These are phyloP conservation scores for Exserohilum rostratum DNA, from an alignment of 2,329 filamentous ascomycete species.

Conservation along the genomic window DNA sequence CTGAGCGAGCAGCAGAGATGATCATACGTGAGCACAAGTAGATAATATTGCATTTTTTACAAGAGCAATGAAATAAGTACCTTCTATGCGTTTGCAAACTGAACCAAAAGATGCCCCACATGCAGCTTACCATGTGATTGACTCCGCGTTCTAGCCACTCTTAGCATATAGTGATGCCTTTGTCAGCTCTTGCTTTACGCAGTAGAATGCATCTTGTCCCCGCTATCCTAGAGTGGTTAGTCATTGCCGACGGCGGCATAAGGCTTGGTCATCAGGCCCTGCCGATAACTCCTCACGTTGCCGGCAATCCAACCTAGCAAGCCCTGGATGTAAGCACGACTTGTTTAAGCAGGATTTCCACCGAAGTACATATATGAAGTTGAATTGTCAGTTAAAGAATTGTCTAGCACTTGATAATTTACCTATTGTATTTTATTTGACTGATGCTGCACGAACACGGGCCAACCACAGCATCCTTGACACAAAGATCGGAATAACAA, in stretches of 20 bases:
- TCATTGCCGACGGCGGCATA: conserved; percentile 1
- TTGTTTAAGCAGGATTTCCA: too few species aligned
- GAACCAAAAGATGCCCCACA: background rate
- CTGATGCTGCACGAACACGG: background rate
- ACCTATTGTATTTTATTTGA: too few species aligned
- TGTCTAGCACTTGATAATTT: too few species aligned
- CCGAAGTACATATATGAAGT: too few species aligned
- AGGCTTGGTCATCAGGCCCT: background rate
- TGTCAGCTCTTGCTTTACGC: background rate
- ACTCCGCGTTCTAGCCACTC: background rate
- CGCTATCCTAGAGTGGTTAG: background rate
- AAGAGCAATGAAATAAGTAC: background rate
- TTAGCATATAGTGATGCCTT: background rate
- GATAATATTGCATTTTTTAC: background rate
- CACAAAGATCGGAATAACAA: background rate
- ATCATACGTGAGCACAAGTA: conserved; percentile 16
- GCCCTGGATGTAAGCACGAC: background rate
- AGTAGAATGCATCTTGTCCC: background rate
- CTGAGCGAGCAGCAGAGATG: conserved; percentile 34
- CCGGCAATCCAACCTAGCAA: background rate
- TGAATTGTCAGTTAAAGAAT: too few species aligned
- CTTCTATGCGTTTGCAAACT: too few species aligned
- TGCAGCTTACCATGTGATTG: background rate
- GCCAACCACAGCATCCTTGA: background rate
- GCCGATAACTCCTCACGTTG: background rate